A percentile compares a stretch with the other conserved stretches of the same genome.
phyloP scores from a whole-genome alignment of 148 eudicot species.

The Linanthus parryae region DNA sequence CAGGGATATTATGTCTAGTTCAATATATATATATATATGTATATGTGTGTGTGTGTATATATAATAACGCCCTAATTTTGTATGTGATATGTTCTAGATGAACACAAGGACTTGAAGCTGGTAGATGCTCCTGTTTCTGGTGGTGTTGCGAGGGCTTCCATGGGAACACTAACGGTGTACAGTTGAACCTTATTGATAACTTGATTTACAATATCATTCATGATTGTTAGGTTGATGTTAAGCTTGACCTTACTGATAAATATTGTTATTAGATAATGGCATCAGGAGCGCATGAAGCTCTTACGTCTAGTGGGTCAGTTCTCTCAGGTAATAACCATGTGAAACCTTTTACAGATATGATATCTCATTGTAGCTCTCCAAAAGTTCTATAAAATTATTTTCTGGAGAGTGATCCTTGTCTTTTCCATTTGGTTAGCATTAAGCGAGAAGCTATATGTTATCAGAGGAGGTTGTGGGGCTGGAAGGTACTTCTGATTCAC shows the following conservation, averaged over 20 bases:
- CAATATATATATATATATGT: no score
- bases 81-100: conserved; percentile 24
- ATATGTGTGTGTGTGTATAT: no score
- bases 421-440: conserved; percentile 46
- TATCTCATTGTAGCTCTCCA: no score
- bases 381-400: no score
- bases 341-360: no score
- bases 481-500: conserved; percentile 93
- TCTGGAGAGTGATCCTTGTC: conserved; percentile 8
- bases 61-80: background rate
- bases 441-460: conserved; percentile 93
- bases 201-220: no score
- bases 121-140: conserved; percentile 99
- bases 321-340: conserved; percentile 55
- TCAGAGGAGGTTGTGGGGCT: conserved; percentile 96
- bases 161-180: conserved; percentile 88
- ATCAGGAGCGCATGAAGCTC: conserved; percentile 82
- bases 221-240: no score
- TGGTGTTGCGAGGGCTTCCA: conserved; percentile 83
- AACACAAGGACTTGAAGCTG: conserved; percentile 65
- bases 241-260: no score
- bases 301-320: conserved; percentile 66
- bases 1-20: no score
- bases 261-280: conserved; percentile 71
- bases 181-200: background rate